Base-by-base conservation (phyloP, 2,329 filamentous ascomycete species). In the Aspergillus unguis region DNA sequence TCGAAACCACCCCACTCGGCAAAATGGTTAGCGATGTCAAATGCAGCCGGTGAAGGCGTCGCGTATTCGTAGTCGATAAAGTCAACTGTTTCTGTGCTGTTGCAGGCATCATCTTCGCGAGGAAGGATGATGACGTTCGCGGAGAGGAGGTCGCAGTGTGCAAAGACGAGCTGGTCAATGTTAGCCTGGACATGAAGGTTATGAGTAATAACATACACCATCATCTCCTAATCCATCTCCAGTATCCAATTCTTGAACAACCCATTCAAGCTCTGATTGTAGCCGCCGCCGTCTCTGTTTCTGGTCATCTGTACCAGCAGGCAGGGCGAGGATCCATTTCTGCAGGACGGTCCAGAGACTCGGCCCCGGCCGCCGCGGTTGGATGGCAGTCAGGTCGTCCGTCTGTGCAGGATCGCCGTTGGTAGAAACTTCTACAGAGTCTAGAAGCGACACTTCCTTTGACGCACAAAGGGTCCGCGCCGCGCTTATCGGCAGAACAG, bases 1-100 rank as follows among this genome's bases (percentile, higher is more conserved):
- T 95, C 90, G 66, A 96, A 96, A 52, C 94, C 94, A 55, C 87
- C 92, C 92, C 94, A 99, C 75, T 99, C 94, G 44, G 94, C 91
- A 69, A 99, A 96, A 77, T 99, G 94, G 75, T 99, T 99, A 46
- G 92, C 87, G 62, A 99, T 85, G 70, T 99, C 94, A 73, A 99
- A 99, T 2, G 92, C 92, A 3, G 92, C 91, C 1, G 92, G 92
- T 1, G 92, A 92, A 2, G 94, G 92, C 4, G 90, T 94, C 10
- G 92, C 91, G 72, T 99, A 99, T 72, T 99, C 94, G 77, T 97
- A 99, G 75, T 99, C 94, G 70, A 99, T 99, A 74, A 99, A 97
- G 66, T 83, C 83, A 50, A 92, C 86, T 2, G 74, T 79, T 44
- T 81, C 77, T 26, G 77, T 68, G 32, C 71, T 69, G 29, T 73